These are phyloP conservation scores for Tardiomyces depauwii DNA, from an alignment of 1,139 yeast genomes.

Conservation along the genomic window DNA sequence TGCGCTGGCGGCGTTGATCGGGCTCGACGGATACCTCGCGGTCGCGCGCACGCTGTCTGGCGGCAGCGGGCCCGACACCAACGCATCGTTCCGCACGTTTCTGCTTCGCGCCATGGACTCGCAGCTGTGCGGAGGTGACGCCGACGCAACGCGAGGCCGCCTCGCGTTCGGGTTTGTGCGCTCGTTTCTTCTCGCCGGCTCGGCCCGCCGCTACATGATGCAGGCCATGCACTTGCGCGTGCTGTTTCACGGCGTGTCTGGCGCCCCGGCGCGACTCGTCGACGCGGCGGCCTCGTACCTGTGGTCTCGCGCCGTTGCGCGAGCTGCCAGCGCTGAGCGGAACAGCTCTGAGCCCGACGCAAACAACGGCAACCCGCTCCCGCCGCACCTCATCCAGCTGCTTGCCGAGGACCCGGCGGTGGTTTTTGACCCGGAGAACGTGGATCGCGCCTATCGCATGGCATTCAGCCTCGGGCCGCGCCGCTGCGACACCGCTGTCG, in stretches of 20 bases:
- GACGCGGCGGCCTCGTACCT: conserved; percentile 3
- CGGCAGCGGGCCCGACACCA: conserved; percentile 1
- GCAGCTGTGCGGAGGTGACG: conserved; percentile 30
- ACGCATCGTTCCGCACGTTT: conserved; percentile 1
- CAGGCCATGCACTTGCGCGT: conserved; percentile 24
- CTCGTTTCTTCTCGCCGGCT: conserved; percentile 18
- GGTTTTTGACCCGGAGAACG: conserved; percentile 13
- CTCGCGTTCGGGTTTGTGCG: conserved; percentile 20
- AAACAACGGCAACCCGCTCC: conserved; percentile 4
- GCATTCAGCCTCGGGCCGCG: conserved; percentile 11
- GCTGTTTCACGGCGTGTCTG: conserved; percentile 9
- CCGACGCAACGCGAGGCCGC: conserved; percentile 14
- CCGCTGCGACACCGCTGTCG: conserved; percentile 12
- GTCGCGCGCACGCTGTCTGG: conserved; percentile 1
- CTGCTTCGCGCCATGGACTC: conserved; percentile 25
- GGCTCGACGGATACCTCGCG: conserved; percentile 10
- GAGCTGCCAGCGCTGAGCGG: conserved; percentile 1
- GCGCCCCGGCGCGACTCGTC: conserved; percentile 2
- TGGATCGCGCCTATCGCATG: conserved; percentile 16
- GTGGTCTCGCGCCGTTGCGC: conserved; percentile 7
- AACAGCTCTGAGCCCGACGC: conserved; percentile 5
- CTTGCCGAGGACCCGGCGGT: conserved; percentile 10
- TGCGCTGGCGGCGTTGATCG: conserved; percentile 8
- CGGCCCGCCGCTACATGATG: conserved; percentile 18
- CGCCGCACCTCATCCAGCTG: conserved; percentile 11